A percentile compares a stretch with the other conserved stretches of the same genome.
Evolutionary conservation across 2,329 filamentous ascomycete species (phyloP).

Genomic region (Nakataea oryzae): DNA sequence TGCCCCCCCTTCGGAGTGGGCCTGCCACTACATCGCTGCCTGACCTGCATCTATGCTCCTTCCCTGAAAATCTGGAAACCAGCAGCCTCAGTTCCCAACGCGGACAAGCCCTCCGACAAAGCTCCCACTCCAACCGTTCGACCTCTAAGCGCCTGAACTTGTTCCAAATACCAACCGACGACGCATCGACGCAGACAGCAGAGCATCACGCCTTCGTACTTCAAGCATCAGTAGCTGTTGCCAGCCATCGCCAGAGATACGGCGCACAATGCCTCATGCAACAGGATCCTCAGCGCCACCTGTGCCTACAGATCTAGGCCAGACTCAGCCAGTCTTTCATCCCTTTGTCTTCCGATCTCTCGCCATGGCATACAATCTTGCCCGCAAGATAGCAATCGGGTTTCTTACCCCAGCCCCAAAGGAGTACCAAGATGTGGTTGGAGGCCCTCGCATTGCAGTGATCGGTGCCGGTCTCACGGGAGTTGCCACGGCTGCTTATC

Average conservation of each 20-base stretch:
- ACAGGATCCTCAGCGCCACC: background rate
- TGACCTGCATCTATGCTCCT: background rate
- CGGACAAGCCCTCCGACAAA: background rate
- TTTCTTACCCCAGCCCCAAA: background rate
- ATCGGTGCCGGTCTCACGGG: conserved; percentile 29
- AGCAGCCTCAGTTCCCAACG: background rate
- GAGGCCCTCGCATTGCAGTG: conserved; percentile 19
- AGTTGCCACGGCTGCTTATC: conserved; percentile 24
- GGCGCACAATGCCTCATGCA: background rate
- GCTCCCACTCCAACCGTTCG: background rate
- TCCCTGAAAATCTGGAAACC: background rate
- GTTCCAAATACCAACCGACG: background rate
- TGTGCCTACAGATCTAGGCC: background rate
- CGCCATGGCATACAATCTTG: background rate
- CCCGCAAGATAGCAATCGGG: background rate
- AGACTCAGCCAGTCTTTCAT: background rate
- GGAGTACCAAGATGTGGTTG: background rate
- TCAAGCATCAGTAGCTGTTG: background rate
- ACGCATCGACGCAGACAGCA: background rate
- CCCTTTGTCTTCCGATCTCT: background rate
- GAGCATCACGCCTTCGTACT: background rate
- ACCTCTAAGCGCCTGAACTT: background rate
- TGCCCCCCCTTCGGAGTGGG: background rate
- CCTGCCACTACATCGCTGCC: background rate
- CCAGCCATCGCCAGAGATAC: background rate